Evolutionary conservation across 768 basidiomycete species (phyloP), one percentile per base, ranked within the genome.

Genomic region (Pleurotus platypus): DNA sequence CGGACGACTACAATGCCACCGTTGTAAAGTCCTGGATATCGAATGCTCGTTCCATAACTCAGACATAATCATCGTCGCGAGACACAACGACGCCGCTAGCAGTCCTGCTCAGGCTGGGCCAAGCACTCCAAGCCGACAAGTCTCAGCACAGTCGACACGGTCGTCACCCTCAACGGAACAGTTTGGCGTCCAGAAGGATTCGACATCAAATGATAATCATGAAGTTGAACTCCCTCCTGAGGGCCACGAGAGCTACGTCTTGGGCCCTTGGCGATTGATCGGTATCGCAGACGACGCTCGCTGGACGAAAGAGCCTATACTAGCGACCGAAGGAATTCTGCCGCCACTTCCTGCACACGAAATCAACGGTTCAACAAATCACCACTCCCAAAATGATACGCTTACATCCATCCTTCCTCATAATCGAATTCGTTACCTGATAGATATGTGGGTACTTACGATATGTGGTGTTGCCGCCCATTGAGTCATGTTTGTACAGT

Each of bases 11-110:
- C 74, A 76, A 35, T 80, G 79, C 42, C 79, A 80, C 57, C 75
- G 79, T 12, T 80, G 80, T 61, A 76, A 78, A 62, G 78, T 80
- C n/a, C 70, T 81, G 49, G 69, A 65, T 54, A 67, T 78, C 20
- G 54, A 72, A 24, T 80, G 79, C 60, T 81, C 80, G 2, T 80
- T 80, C 50, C 77, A 78, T 51, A 72, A 57, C 42, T 66, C 69
- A 0, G 62, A 66, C 46, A 62, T 67, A 39, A 68, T 68, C 45
- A 67, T 63, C 47, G 60, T 68, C 12, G 60, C 48, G 59, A 38
- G 61, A 55, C 30, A 35, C 7, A 35, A 35, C 7, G 30, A 35
- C 9, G 30, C 30, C 3, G 30, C 30, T 35, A 35, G 30, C 30
- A 35, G 9, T 11, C 8, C 30, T 35, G 30, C 8, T 35, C 30